Evolutionary conservation across 176 grass and related monocot species (phyloP), one percentile per base, ranked within the genome.

Genomic region (Zizania latifolia): DNA sequence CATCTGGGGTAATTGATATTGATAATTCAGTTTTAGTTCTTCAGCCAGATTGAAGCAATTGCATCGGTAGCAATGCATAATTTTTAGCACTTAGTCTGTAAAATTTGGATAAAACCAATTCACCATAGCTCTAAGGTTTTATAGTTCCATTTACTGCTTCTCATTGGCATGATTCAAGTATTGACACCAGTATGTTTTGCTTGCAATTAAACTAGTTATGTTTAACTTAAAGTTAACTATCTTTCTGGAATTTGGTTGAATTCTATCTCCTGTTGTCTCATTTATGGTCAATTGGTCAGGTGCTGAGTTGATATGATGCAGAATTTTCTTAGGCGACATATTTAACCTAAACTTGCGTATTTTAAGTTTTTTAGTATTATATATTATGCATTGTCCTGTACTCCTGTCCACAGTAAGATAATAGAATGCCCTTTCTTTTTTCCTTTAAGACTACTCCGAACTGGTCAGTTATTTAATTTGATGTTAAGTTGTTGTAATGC

Each of bases 11-110:
- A 19, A 3, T 80, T 80, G 28, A 11, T 48, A 80, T 27, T 61
- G 24, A 46, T 26, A 60, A 48, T 36, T 29, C 59, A 82, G 23
- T 33, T 87, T 72, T 39, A 58, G 22, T 77, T 58, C 62, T 71
- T 14, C 30, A 67, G 4, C 16, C 53, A 53, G 17, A 26, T 78
- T 56, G 27, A 84, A 33, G 19, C 30, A 71, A 51, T 4, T 71
- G 22, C 38, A 45, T 45, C 14, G 28, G 36, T 4, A 59, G 19
- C 31, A 36, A 56, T 31, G 0, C 5, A n/a, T 72, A 55, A 55
- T 33, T 32, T 39, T 39, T 26, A 24, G 4, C 26, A 43, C 9
- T 33, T 19, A 44, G 39, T 24, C 16, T 65, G 39, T 13, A 59
- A 35, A 44, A 72, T 65, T 48, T 62, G 26, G 24, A 30, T 35